These are phyloP conservation scores for Lecanoromycetidae sp. DNA, from an alignment of 2,329 filamentous ascomycete species.

Conservation along the genomic window DNA sequence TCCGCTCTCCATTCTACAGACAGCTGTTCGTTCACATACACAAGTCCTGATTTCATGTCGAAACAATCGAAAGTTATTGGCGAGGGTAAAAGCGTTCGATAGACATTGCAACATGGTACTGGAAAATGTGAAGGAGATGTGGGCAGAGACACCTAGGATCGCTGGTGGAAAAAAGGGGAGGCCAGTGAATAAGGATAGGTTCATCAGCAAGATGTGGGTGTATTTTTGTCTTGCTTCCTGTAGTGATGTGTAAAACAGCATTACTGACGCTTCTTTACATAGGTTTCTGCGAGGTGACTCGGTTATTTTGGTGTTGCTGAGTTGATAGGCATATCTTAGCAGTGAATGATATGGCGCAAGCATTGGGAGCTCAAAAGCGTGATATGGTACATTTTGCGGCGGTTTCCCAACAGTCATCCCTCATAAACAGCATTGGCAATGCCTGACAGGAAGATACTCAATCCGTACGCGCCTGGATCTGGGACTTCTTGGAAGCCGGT, in stretches of 20 bases:
- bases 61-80: conserved; percentile 95
- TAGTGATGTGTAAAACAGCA: not conserved
- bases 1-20: conserved; percentile 87
- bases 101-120: conserved; percentile 98
- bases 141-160: conserved; percentile 82
- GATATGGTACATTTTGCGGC: not conserved
- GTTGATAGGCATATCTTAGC: conserved; percentile 36
- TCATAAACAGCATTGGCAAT: conserved; percentile 47
- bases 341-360: conserved; percentile 1
- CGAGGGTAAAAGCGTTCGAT: conserved; percentile 96
- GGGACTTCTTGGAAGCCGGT: conserved; percentile 60
- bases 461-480: conserved; percentile 64
- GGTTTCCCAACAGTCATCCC: not conserved
- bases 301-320: conserved; percentile 75
- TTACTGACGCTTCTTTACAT: conserved; percentile 2
- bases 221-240: not conserved
- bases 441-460: conserved; percentile 72
- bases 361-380: not conserved
- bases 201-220: conserved; percentile 90
- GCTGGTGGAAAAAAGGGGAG: conserved; percentile 78
- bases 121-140: conserved; percentile 98
- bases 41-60: conserved; percentile 96
- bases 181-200: conserved; percentile 92
- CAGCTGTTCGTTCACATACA: conserved; percentile 83
- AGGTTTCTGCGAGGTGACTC: conserved; percentile 81